Evolutionary conservation across 345 rosid genomes (phyloP).

Genomic region (Eucalyptus sideroxylon): DNA sequence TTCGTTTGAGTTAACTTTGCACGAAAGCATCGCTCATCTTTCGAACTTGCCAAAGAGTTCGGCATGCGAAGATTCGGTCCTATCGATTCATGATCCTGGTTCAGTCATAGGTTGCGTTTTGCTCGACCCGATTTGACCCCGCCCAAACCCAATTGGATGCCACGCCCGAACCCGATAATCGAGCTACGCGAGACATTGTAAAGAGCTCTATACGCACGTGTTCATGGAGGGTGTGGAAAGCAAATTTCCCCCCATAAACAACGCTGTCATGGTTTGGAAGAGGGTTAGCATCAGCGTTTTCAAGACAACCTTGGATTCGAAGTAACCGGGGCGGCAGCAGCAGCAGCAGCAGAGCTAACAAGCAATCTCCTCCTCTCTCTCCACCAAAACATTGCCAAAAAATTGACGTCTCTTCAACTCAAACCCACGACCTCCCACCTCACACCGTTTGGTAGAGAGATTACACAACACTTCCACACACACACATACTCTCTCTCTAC

Average conservation of each 20-base stretch:
- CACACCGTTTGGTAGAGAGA: slow-evolving; percentile 53
- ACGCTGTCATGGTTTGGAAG: not conserved
- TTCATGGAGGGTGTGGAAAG: not conserved
- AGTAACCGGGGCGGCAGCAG: not conserved
- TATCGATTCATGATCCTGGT: not conserved
- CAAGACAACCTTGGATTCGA: slow-evolving; percentile 1
- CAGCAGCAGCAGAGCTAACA: not conserved
- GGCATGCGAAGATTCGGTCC: not conserved
- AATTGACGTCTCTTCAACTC: slow-evolving; percentile 50
- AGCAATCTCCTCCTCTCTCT: not conserved
- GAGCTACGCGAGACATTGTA: not conserved
- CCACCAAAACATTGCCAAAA: not conserved
- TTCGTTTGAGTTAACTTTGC: not conserved
- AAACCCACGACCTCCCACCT: slow-evolving; percentile 66
- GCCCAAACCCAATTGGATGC: not conserved
- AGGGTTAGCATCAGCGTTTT: slow-evolving; percentile 2
- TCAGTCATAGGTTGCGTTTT: not conserved
- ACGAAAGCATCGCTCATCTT: not conserved
- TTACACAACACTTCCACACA: not conserved
- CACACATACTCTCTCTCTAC: not conserved
- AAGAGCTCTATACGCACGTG: not conserved
- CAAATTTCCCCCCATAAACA: not conserved
- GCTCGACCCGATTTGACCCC: not conserved
- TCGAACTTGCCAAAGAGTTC: not conserved
- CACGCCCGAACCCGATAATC: not conserved